phyloP scores from a whole-genome alignment of 2,329 filamentous ascomycete species.

The Venturia effusa region DNA sequence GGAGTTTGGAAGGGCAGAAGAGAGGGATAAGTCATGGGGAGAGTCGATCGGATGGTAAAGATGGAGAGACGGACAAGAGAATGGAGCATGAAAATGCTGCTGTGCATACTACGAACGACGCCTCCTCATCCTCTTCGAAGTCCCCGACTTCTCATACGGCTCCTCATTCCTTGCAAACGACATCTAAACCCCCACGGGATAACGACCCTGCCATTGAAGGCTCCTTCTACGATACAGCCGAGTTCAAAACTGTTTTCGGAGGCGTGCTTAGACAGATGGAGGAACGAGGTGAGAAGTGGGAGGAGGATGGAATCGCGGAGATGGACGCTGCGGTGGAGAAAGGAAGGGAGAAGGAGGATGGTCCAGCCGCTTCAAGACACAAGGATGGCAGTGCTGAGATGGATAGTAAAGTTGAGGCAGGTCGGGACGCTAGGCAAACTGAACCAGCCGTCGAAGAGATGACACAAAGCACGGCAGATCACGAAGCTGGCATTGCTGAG shows the following conservation, averaged over 20 bases:
- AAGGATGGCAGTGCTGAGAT: no score
- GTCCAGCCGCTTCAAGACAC: no score
- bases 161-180: not conserved
- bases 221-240: not conserved
- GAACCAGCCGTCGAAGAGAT: no score
- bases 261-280: not conserved
- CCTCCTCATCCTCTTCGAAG: not conserved
- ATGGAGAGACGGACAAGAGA: not conserved
- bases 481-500: not conserved
- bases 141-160: not conserved
- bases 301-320: not conserved
- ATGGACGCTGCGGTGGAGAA: not conserved
- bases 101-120: not conserved
- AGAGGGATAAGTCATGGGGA: not conserved
- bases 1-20: not conserved
- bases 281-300: not conserved
- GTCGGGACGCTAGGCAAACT: no score
- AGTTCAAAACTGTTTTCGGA: not conserved
- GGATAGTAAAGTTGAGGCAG: no score
- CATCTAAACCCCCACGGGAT: no score
- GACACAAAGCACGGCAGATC: no score
- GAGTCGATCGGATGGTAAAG: no score
- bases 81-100: not conserved
- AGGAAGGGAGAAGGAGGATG: no score
- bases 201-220: not conserved